A percentile compares a stretch with the other conserved stretches of the same genome.
Evolutionary conservation across 2,329 filamentous ascomycete species (phyloP).

Genomic region (Teratosphaeria pseudoeucalypti): DNA sequence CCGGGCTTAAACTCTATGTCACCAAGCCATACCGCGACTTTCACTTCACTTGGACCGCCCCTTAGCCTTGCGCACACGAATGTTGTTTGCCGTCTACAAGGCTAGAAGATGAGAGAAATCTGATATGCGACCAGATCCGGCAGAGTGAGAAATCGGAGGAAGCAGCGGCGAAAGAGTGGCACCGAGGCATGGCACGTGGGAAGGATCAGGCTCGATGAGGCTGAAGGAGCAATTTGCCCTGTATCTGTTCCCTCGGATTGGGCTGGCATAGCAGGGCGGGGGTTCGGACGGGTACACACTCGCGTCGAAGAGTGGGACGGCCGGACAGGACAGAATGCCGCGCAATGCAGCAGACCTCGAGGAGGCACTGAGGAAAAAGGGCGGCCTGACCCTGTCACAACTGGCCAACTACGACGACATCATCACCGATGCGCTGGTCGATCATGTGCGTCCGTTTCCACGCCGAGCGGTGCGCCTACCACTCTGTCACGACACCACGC

Average conservation of each 20-base stretch:
- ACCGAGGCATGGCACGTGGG: not conserved
- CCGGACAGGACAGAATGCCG: conserved; percentile 13
- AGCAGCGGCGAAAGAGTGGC: not conserved
- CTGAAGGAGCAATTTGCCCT: not conserved
- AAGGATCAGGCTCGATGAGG: not conserved
- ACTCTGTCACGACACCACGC: not conserved
- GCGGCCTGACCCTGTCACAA: conserved; percentile 73
- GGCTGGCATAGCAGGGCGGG: not conserved
- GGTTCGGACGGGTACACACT: not conserved
- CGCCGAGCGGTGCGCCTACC: not conserved
- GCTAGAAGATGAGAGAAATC: not conserved
- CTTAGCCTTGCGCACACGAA: not conserved
- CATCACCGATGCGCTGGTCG: conserved; percentile 85
- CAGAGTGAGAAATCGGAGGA: not conserved
- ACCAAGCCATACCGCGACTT: not conserved
- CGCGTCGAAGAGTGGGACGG: not conserved
- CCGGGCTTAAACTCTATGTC: not conserved
- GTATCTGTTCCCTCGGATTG: not conserved
- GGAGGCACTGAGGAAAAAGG: conserved; percentile 47
- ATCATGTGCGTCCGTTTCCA: conserved; percentile 64
- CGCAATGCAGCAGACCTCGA: conserved; percentile 28
- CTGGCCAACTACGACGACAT: conserved; percentile 91
- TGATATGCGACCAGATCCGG: not conserved
- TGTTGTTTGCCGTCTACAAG: not conserved
- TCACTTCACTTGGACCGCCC: not conserved